Evolutionary conservation across 192 early-diverging fungal genomes (phyloP).

Genomic region (Podila epigama): DNA sequence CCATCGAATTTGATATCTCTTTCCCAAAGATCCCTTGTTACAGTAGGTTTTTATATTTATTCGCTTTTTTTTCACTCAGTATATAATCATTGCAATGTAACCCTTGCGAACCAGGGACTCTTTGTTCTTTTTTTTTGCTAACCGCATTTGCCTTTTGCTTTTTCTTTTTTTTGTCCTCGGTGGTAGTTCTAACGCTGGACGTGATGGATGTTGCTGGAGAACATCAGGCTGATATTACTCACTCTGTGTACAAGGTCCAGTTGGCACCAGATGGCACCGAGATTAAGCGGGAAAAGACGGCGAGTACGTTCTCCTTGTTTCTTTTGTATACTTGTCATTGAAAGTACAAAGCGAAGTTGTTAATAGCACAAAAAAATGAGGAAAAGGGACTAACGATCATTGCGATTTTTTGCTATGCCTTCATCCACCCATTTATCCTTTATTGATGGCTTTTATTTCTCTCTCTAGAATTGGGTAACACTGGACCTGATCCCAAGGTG

Average conservation of each 20-base stretch:
- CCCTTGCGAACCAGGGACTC: slow-evolving; percentile 47
- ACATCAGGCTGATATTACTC: slow-evolving; percentile 81
- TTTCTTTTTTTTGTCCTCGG: not conserved
- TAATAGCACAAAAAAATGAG: not conserved
- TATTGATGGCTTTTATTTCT: slow-evolving; percentile 4
- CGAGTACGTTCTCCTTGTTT: slow-evolving; percentile 49
- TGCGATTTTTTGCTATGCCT: not conserved
- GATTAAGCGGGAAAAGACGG: slow-evolving; percentile 65
- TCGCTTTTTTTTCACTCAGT: not conserved
- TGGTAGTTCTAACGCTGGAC: slow-evolving; percentile 85
- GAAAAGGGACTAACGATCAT: not conserved
- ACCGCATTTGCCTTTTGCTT: no score
- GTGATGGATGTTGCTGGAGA: slow-evolving; percentile 95
- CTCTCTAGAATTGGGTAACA: slow-evolving; percentile 59
- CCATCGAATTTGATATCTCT: slow-evolving; percentile 89
- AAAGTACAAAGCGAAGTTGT: no score
- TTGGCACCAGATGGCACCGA: slow-evolving; percentile 69
- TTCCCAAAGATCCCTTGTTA: slow-evolving; percentile 93
- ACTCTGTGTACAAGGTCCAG: slow-evolving; percentile 85
- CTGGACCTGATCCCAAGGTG: slow-evolving; percentile 34
- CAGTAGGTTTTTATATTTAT: slow-evolving; percentile 53
- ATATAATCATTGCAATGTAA: slow-evolving; percentile 12
- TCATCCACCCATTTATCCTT: not conserved
- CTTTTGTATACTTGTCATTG: no score
- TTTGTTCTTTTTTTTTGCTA: slow-evolving; percentile 7